Base-by-base conservation (phyloP, 1,284 basidiomycete species). In the Pisolithus thermaeus region DNA sequence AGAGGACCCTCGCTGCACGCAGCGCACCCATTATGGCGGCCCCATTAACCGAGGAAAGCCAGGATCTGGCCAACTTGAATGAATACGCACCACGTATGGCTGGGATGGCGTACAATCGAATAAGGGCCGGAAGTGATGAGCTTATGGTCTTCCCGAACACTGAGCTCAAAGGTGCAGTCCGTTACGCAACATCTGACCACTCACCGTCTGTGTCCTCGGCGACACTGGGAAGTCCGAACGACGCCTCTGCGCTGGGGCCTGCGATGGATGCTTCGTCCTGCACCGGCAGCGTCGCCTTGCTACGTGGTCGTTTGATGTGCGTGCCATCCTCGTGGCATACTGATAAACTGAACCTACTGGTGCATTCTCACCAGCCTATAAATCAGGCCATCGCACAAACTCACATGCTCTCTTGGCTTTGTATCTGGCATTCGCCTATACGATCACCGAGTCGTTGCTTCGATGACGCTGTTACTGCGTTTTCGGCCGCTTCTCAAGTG, bases 251-350 rank as follows among this genome's bases (percentile, higher is more conserved):
- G 1, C 44, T 45, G 9, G 43, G 16, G 27, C 22, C 46, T 8
- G 9, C 44, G 1, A 4, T 49, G 8, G 52, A 55, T 39, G 18
- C 38, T 16, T 53, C 54, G 3, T 51, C 56, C 37, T 50, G 50
- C 20, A 7, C 20, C 28, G 52, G 60, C 36, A 56, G 46, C 4
- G 51, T 59, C 36, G 50, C 54, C 12, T 30, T 52, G 4, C 43
- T 57, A 7, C 52, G 56, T 2, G 48, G 27, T 36, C 49, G 52
- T 41, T 60, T 66, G 23, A n/a, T 43, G 65, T 67, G 47, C 54
- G 62, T 62, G 25, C 6, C 3, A 28, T 12, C 8, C n/a, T 47
- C 28, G 12, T 23, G 37, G 7, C n/a, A 1, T 9, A 14, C 7
- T 41, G 20, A 37, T 52, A 6, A 40, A 41, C 11, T 23, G 18